Evolutionary conservation across 495 filamentous ascomycete genomes (phyloP).

Genomic region (Xylaria cubensis): DNA sequence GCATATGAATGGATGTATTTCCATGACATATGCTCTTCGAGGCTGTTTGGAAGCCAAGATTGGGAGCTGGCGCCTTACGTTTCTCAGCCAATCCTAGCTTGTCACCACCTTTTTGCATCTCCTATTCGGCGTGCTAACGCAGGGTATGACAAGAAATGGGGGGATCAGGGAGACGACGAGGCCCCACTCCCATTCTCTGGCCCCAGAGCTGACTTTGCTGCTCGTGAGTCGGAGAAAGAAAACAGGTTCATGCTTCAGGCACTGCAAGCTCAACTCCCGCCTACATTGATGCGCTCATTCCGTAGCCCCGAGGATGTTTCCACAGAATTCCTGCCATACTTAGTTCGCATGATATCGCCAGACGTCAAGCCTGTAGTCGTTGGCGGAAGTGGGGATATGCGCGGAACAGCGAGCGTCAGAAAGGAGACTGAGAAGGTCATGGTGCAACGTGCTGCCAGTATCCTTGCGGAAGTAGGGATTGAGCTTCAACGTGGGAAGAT

Average conservation of each 20-base stretch:
- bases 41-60: conserved; percentile 76
- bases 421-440: conserved; percentile 82
- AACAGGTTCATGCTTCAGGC: conserved; percentile 61
- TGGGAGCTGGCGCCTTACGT: conserved; percentile 90
- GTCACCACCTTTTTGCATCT: conserved; percentile 88
- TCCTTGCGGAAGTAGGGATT: conserved; percentile 80
- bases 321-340: conserved; percentile 82
- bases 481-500: conserved; percentile 82
- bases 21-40: conserved; percentile 79
- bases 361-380: conserved; percentile 93
- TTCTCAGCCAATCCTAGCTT: conserved; percentile 81
- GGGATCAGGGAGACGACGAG: conserved; percentile 55
- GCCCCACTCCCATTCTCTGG: conserved; percentile 78
- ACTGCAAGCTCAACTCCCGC: conserved; percentile 62
- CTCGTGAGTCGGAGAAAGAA: conserved; percentile 75
- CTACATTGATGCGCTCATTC: conserved; percentile 74
- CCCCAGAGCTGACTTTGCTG: conserved; percentile 76
- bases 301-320: conserved; percentile 75
- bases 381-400: conserved; percentile 69
- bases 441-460: conserved; percentile 76
- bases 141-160: conserved; percentile 50
- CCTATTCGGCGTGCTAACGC: conserved; percentile 52
- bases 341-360: conserved; percentile 82
- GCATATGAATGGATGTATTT: conserved; percentile 97
- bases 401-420: conserved; percentile 78